Percentiles rank a stretch among this genome's conserved stretches.
These are phyloP conservation scores for Nannochloris sp. DNA, from an alignment of 139 green algal genomes.

Conservation along the genomic window DNA sequence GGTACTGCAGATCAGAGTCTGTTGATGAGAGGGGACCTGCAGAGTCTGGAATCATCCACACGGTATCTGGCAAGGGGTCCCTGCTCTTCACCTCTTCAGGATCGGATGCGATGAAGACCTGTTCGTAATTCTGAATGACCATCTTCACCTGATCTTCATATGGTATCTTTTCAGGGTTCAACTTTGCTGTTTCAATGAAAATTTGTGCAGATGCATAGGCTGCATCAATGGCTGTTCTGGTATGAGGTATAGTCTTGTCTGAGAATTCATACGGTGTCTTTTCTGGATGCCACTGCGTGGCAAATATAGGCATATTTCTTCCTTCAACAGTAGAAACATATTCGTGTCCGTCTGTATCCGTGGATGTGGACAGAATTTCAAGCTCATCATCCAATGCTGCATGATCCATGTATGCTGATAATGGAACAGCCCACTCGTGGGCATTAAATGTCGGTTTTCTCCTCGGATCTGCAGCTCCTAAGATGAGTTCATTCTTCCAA, in stretches of 20 bases:
- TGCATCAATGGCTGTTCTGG: conserved; percentile 1
- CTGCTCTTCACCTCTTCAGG: not conserved
- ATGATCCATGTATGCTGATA: not conserved
- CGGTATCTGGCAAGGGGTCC: conserved; percentile 10
- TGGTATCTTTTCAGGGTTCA: conserved; percentile 2
- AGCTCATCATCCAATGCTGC: not conserved
- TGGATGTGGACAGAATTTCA: conserved; percentile 8
- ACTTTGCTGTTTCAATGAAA: conserved; percentile 2
- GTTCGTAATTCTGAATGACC: conserved; percentile 9
- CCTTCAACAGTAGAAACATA: conserved; percentile 15
- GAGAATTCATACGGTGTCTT: conserved; percentile 17
- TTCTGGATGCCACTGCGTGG: conserved; percentile 16
- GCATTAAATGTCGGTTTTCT: conserved; percentile 14
- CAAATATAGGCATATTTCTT: conserved; percentile 2
- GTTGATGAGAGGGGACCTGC: no score
- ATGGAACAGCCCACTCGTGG: conserved; percentile 11
- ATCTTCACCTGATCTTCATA: conserved; percentile 2
- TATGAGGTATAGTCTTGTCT: conserved; percentile 15
- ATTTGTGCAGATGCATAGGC: not conserved
- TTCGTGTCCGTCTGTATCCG: not conserved
- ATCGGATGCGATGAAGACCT: conserved; percentile 4
- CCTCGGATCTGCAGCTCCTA: not conserved
- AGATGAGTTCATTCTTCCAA: not conserved
- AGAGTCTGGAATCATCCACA: conserved; percentile 10
- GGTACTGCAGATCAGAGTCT: no score